Evolutionary conservation across 768 basidiomycete genomes (phyloP).

Genomic region (Macrocybe gigantea): DNA sequence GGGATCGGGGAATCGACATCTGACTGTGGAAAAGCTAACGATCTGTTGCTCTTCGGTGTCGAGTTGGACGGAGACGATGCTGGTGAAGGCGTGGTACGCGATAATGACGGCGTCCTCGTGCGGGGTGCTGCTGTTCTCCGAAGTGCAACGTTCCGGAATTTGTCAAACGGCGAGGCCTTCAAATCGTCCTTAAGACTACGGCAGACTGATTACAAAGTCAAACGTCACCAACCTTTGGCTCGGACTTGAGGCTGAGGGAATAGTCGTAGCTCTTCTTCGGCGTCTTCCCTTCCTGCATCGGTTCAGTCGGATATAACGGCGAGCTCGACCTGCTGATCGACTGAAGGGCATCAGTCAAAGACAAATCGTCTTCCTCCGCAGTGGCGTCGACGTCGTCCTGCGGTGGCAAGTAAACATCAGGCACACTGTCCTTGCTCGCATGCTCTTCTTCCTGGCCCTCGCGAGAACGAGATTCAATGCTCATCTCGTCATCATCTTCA

Average conservation of each 20-base stretch:
- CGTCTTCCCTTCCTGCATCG: slow-evolving; percentile 30
- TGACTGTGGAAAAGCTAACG: slow-evolving; percentile 31
- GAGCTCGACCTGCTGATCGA: slow-evolving; percentile 52
- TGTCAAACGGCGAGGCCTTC: slow-evolving; percentile 58
- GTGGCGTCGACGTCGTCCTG: slow-evolving; percentile 36
- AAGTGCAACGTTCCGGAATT: slow-evolving; percentile 56
- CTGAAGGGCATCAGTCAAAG: slow-evolving; percentile 52
- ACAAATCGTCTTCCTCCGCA: slow-evolving; percentile 31
- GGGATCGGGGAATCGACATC: slow-evolving; percentile 40
- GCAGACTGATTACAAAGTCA: background rate
- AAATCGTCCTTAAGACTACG: background rate
- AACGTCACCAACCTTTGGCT: slow-evolving; percentile 43
- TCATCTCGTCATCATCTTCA: slow-evolving; percentile 16
- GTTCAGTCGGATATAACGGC: slow-evolving; percentile 34
- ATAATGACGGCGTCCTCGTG: slow-evolving; percentile 61
- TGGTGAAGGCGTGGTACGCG: slow-evolving; percentile 53
- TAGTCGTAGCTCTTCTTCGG: slow-evolving; percentile 54
- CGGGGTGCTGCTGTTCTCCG: slow-evolving; percentile 41
- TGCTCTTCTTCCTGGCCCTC: slow-evolving; percentile 30
- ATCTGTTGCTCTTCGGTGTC: slow-evolving; percentile 54
- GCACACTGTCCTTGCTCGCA: slow-evolving; percentile 45
- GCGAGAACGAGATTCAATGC: slow-evolving; percentile 27
- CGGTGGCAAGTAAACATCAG: slow-evolving; percentile 47
- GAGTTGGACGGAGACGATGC: slow-evolving; percentile 58
- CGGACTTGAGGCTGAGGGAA: slow-evolving; percentile 53